Evolutionary conservation across 1,284 basidiomycete species (phyloP), one percentile per base, ranked within the genome.

Genomic region (Sanguinoderma infundibulare): DNA sequence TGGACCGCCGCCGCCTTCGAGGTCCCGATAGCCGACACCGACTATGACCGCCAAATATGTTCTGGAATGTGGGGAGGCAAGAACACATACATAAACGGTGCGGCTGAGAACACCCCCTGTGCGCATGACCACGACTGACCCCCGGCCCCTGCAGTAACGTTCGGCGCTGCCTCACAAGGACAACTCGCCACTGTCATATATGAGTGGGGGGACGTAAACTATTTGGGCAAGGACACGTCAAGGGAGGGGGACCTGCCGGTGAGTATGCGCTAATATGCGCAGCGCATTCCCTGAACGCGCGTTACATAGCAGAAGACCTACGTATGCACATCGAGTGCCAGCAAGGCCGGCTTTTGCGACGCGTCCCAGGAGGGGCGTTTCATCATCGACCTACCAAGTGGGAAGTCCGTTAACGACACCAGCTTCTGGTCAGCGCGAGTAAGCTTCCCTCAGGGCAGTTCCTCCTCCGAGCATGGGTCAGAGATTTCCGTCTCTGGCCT

Each of bases 131-230:
- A 20, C 49, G 3, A 24, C 32, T 51, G 14, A 51, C 32, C 32
- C n/a, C 24, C 20, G 24, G 12, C 8, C 7, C 34, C 35, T 54
- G 28, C 47, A 97, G 95, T 97, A 57, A 87, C 87, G 6, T 98
- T 98, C 77, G 87, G 94, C 68, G 76, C 81, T 3, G 62, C 77
- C n/a, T 95, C 95, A 3, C 80, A 87, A 69, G 97, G 97, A n/a
- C 93, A 96, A 72, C 81, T 98, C 30, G 93, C 97, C 17, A 89
- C 97, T 80, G 91, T 98, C 59, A 88, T 99, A 51, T 99, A 98
- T 74, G 97, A 99, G 76, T 98, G 96, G 93, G 74, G 81, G 32
- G 97, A 99, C 72, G 89, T 90, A 53, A 78, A 82, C 57, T 95
- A 92, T 72, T 82, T 99, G 12, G 97, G 97, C 35, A 92, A 85